Conservation (phyloP, 768 basidiomycete genomes). For the Solioccasus polychromus region DNA sequence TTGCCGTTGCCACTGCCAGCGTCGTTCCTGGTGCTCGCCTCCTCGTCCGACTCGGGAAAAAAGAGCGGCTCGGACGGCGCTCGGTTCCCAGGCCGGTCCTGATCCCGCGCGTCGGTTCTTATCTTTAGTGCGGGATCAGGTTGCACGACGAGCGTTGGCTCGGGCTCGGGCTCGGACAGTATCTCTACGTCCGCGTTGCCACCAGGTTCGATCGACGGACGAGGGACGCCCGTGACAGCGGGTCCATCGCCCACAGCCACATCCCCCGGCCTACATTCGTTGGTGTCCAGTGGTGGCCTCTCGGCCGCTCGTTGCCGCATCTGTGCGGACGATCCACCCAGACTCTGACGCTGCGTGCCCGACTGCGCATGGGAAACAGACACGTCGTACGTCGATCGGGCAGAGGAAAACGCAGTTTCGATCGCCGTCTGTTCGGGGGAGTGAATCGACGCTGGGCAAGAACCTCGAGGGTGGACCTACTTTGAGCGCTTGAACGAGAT, state of each 20-base stretch:
- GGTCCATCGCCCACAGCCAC: not conserved
- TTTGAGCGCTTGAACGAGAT: slow-evolving; percentile 75
- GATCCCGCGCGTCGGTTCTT: not conserved
- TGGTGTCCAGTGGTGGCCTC: slow-evolving; percentile 5
- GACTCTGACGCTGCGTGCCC: slow-evolving; percentile 1
- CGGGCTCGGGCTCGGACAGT: slow-evolving; percentile 9
- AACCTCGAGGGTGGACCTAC: slow-evolving; percentile 34
- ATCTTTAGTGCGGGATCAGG: too few species aligned
- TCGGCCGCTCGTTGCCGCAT: slow-evolving; percentile 1
- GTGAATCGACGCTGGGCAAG: not conserved
- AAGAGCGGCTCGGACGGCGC: slow-evolving; percentile 24
- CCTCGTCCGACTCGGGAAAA: slow-evolving; percentile 24
- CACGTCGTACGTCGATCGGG: slow-evolving; percentile 73
- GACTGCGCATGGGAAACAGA: slow-evolving; percentile 21
- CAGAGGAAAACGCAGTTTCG: slow-evolving; percentile 63
- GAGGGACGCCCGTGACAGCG: not conserved
- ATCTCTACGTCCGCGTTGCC: too few species aligned
- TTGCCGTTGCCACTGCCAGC: too few species aligned
- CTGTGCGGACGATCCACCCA: not conserved
- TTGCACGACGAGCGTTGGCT: slow-evolving; percentile 17
- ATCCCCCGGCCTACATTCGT: not conserved
- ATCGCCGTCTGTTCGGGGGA: slow-evolving; percentile 49
- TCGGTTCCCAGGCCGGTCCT: slow-evolving; percentile 10
- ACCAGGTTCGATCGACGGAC: too few species aligned
- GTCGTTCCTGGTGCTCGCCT: not conserved